phyloP scores from a whole-genome alignment of 345 rosid species.

The Sonneratia alba region DNA sequence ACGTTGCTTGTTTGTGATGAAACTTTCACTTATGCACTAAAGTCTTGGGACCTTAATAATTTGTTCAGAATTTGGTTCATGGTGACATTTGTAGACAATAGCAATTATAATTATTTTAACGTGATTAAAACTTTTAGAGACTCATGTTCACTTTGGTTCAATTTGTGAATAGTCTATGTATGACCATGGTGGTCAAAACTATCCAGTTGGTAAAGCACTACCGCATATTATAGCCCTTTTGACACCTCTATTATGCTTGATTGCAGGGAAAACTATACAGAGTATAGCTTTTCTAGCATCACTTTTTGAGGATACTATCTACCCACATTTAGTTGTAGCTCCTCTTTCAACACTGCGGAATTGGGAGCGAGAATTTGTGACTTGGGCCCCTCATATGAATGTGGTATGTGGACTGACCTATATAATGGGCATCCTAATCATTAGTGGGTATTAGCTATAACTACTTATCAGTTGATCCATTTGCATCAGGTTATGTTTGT shows the following conservation, averaged over 20 bases:
- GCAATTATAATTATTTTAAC: not conserved
- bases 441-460: constrained; percentile 1
- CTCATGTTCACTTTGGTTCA: constrained; percentile 5
- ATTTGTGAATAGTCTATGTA: not conserved
- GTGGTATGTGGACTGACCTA: constrained; percentile 51
- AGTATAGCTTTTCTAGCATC: constrained; percentile 98
- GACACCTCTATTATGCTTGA: constrained; percentile 14
- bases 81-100: not conserved
- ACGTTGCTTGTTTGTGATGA: not conserved
- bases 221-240: not conserved
- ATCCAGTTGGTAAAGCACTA: not conserved
- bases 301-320: constrained; percentile 53
- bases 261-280: constrained; percentile 93
- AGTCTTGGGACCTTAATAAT: not conserved
- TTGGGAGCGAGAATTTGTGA: constrained; percentile 98
- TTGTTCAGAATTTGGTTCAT: not conserved
- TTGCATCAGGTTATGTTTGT: constrained; percentile 80
- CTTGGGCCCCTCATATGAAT: constrained; percentile 99
- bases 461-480: not conserved
- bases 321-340: constrained; percentile 92
- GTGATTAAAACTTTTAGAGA: not conserved
- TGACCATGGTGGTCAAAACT: not conserved
- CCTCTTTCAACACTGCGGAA: constrained; percentile 96
- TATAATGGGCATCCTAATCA: constrained; percentile 4
- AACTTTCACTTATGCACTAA: not conserved